Evolutionary conservation across 2,329 filamentous ascomycete species (phyloP).

Genomic region (Aureobasidium sp.): DNA sequence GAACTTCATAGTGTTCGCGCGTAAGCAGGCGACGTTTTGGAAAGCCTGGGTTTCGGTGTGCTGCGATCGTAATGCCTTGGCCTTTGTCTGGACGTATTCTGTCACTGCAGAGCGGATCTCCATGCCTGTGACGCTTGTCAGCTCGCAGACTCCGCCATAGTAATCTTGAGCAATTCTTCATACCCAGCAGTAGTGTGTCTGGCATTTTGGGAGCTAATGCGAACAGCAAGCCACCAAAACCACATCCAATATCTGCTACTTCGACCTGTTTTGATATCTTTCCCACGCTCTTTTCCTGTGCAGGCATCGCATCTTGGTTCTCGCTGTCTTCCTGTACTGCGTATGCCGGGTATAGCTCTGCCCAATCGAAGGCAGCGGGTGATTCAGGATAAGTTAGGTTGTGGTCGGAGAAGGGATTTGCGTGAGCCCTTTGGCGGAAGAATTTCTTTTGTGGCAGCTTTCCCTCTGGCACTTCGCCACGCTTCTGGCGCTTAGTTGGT

Average conservation of each 20-base stretch:
- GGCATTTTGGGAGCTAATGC: conserved; percentile 77
- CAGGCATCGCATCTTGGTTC: conserved; percentile 15
- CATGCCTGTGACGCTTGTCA: conserved; percentile 52
- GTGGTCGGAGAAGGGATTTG: conserved; percentile 97
- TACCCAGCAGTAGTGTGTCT: conserved; percentile 74
- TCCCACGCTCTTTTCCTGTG: conserved; percentile 22
- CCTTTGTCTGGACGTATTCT: conserved; percentile 82
- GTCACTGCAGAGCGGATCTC: conserved; percentile 89
- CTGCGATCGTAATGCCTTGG: conserved; percentile 65
- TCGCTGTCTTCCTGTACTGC: conserved; percentile 30
- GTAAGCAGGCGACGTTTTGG: conserved; percentile 81
- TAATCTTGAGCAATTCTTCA: conserved; percentile 19
- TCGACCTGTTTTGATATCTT: conserved; percentile 65
- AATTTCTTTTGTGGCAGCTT: conserved; percentile 88
- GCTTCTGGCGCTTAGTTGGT: conserved; percentile 37
- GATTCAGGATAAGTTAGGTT: conserved; percentile 71
- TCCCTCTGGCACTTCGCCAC: conserved; percentile 39
- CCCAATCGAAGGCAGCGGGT: conserved; percentile 88
- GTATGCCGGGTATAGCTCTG: conserved; percentile 71
- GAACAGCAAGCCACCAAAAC: conserved; percentile 85
- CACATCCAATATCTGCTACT: conserved; percentile 93
- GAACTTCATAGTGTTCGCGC: conserved; percentile 98
- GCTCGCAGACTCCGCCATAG: background rate
- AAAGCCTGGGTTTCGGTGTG: conserved; percentile 39
- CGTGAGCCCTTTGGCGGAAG: conserved; percentile 92